Base-by-base conservation (phyloP, 495 filamentous ascomycete genomes). In the Hapsidospora chrysogenum region DNA sequence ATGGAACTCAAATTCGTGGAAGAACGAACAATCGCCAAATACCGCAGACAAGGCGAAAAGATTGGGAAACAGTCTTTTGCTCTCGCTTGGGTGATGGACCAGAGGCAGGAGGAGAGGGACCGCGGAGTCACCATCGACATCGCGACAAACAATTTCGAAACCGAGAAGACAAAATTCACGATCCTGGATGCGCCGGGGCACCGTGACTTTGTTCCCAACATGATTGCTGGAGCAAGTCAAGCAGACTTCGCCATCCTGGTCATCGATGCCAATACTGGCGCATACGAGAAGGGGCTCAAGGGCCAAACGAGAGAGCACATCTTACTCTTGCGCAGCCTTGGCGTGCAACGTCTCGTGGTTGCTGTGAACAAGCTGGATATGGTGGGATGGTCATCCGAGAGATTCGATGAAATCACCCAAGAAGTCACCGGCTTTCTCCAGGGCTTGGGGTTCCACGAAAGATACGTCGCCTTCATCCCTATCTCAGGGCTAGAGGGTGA, bases 71-170 rank as follows among this genome's bases (percentile, higher is more conserved):
- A 79, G 2, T 96, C 89, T 0, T 97, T 97, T 55, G 85, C 85
- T 11, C 72, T 95, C 7, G 89, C 89, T 9, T 97, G 92, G 92
- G 82, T 96, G 1, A 56, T 97, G 37, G 89, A 97, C 57, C 80
- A 89, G 47, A 79, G 81, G 8, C 66, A 71, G 0, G 87, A 96
- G 43, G 89, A 97, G 51, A 70, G 89, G 33, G 70, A 60, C 29
- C 70, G 86, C 40, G 89, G 89, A 29, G 82, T 97, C n/a, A 97
- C 89, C 3, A 93, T 97, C 37, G 89, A 97, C 49, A 86, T 96
- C 50, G 92, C 92, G 25, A 86, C 76, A 17, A 86, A 89, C 56
- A 74, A 81, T 41, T 97, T 97, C 51, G 80, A 87, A 52, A 97
- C 89, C 0, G 74, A 79, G 3, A 77, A 64, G 11, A 85, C 84